A percentile compares a stretch with the other conserved stretches of the same genome.
These are phyloP conservation scores for Penicillium thymicola DNA, from an alignment of 2,329 filamentous ascomycete genomes.

Conservation along the genomic window DNA sequence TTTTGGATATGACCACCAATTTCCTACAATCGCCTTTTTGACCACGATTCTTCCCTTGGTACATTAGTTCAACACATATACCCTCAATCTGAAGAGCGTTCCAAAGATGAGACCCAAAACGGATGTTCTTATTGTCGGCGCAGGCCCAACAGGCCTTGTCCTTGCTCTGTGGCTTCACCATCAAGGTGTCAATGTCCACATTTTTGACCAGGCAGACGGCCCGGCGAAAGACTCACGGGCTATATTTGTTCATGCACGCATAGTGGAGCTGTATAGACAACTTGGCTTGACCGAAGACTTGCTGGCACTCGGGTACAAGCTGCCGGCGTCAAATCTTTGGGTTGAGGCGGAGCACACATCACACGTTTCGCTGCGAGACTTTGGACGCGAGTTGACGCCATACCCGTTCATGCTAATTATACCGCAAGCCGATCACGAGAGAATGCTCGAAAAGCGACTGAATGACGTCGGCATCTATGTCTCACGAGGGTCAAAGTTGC, in stretches of 20 bases:
- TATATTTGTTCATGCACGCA: slow-evolving; percentile 50
- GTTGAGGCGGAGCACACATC: slow-evolving; percentile 20
- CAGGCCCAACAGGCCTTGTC: slow-evolving; percentile 31
- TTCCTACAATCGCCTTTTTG: neutral
- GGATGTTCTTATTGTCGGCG: slow-evolving; percentile 31
- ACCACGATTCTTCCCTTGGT: neutral
- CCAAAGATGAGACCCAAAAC: slow-evolving; percentile 1
- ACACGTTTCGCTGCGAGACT: slow-evolving; percentile 23
- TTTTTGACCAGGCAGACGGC: slow-evolving; percentile 46
- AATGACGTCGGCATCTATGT: slow-evolving; percentile 27
- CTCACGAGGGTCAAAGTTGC: slow-evolving; percentile 27
- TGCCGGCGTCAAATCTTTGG: slow-evolving; percentile 42
- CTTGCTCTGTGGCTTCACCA: slow-evolving; percentile 30
- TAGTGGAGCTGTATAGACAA: slow-evolving; percentile 50
- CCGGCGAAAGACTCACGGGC: slow-evolving; percentile 38
- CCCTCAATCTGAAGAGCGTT: neutral
- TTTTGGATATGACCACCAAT: neutral
- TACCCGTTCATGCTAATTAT: slow-evolving; percentile 30
- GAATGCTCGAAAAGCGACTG: slow-evolving; percentile 27
- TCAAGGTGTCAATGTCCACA: slow-evolving; percentile 30
- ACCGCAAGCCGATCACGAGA: slow-evolving; percentile 32
- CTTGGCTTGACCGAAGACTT: slow-evolving; percentile 41
- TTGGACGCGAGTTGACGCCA: slow-evolving; percentile 27
- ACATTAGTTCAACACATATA: neutral
- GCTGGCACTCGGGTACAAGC: slow-evolving; percentile 36